Evolutionary conservation across 1,284 basidiomycete genomes (phyloP).

Genomic region (Sanghuangporus sanghuang): DNA sequence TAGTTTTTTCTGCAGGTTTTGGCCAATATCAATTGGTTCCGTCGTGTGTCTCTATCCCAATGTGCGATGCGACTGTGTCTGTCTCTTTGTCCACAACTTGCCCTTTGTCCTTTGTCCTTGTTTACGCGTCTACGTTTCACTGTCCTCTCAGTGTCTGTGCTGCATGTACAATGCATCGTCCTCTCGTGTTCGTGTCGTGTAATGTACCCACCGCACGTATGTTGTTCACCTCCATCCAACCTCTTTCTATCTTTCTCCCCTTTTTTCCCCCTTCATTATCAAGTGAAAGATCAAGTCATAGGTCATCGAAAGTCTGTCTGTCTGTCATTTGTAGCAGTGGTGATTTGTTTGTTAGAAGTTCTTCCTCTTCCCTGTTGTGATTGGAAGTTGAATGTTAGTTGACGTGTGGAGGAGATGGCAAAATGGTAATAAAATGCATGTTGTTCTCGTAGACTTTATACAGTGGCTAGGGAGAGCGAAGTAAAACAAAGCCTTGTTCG

Average conservation of each 20-base stretch:
- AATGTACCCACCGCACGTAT: conserved; percentile 8
- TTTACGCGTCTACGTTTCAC: too few species aligned
- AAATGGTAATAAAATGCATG: not conserved
- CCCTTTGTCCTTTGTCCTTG: too few species aligned
- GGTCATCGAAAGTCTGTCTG: not conserved
- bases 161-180: conserved; percentile 9
- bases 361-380: not conserved
- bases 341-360: not conserved
- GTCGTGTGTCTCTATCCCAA: too few species aligned
- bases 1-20: too few species aligned
- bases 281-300: conserved; percentile 8
- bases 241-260: not conserved
- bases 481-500: too few species aligned
- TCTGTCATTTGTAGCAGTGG: not conserved
- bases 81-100: conserved; percentile 1
- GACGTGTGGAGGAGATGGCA: not conserved
- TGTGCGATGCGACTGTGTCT: not conserved
- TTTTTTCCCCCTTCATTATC: not conserved
- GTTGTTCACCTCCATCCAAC: not conserved
- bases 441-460: not conserved
- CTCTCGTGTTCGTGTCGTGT: not conserved
- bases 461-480: not conserved
- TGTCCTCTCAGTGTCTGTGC: conserved; percentile 2
- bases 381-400: not conserved
- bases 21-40: too few species aligned